Evolutionary conservation across 2,329 filamentous ascomycete genomes (phyloP).

Genomic region (Taxawa tesnikishii): DNA sequence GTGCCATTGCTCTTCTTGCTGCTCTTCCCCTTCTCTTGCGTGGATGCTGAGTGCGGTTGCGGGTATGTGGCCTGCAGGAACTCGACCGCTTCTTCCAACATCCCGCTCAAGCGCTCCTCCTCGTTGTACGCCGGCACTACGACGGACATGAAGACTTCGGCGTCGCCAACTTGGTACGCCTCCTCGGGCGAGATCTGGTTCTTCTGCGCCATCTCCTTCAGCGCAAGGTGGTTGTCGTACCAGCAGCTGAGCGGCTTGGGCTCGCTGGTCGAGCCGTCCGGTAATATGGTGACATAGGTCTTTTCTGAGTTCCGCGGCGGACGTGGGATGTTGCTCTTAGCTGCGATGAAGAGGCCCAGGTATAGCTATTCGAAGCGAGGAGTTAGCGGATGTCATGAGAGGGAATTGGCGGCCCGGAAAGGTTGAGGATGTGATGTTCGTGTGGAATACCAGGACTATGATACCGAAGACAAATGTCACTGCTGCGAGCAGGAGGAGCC

Average conservation of each 20-base stretch:
- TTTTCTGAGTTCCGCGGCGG: conserved; percentile 66
- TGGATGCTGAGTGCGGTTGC: conserved; percentile 14
- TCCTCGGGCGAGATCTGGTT: conserved; percentile 24
- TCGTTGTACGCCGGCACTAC: conserved; percentile 96
- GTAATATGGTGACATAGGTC: conserved; percentile 63
- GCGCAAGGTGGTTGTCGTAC: conserved; percentile 63
- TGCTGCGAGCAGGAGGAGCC: conserved; percentile 13
- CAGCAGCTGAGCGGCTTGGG: conserved; percentile 64
- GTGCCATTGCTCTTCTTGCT: conserved; percentile 14
- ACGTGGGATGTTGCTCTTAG: conserved; percentile 66
- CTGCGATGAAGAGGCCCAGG: conserved; percentile 54
- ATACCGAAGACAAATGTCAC: conserved; percentile 13
- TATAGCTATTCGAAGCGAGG: conserved; percentile 10
- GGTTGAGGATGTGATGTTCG: no score
- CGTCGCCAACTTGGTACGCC: conserved; percentile 52
- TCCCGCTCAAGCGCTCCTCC: conserved; percentile 66
- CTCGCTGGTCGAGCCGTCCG: conserved; percentile 45
- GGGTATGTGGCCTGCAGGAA: conserved; percentile 67
- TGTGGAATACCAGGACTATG: conserved; percentile 15
- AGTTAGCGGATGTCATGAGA: not conserved
- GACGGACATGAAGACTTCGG: conserved; percentile 77
- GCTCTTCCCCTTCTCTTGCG: conserved; percentile 15
- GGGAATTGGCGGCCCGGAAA: no score
- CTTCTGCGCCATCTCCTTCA: conserved; percentile 32
- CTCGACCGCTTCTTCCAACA: conserved; percentile 80